A percentile compares a stretch with the other conserved stretches of the same genome.
These are phyloP conservation scores for Cochlearia excelsa DNA, from an alignment of 345 rosid species.

Conservation along the genomic window DNA sequence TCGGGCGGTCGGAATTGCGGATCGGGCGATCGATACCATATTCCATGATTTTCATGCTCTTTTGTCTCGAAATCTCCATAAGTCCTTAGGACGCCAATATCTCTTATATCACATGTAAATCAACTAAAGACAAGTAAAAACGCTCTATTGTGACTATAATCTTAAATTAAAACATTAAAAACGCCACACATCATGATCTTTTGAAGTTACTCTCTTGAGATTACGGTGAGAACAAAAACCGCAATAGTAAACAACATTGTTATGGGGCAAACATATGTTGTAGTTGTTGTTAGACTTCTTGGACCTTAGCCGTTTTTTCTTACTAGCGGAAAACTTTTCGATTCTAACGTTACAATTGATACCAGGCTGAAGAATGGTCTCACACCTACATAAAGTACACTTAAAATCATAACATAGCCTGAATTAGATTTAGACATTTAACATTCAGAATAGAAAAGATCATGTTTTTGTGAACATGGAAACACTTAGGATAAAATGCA, in stretches of 20 bases:
- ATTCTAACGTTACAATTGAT: constrained; percentile 30
- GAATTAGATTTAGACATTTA: neutral
- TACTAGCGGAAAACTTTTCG: constrained; percentile 47
- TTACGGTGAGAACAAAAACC: constrained; percentile 56
- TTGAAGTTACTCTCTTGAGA: constrained; percentile 27
- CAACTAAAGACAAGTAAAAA: no score
- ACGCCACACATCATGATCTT: constrained; percentile 15
- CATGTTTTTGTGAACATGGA: neutral
- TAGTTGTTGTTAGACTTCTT: constrained; percentile 38
- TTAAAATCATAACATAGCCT: neutral
- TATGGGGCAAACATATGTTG: constrained; percentile 33
- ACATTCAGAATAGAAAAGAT: neutral
- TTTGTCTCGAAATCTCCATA: no score
- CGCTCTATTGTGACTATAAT: no score
- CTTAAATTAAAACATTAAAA: no score
- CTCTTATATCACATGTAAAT: no score
- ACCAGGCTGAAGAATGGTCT: constrained; percentile 70
- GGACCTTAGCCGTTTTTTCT: constrained; percentile 15
- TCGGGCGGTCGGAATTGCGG: no score
- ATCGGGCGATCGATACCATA: no score
- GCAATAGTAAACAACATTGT: constrained; percentile 66
- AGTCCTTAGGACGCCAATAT: no score
- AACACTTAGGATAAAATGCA: no score
- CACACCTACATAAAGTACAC: constrained; percentile 50
- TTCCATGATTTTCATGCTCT: no score